A percentile compares a stretch with the other conserved stretches of the same genome.
These are phyloP conservation scores for Discostella stelligera DNA, from an alignment of 352 stramenopile genomes.

Conservation along the genomic window DNA sequence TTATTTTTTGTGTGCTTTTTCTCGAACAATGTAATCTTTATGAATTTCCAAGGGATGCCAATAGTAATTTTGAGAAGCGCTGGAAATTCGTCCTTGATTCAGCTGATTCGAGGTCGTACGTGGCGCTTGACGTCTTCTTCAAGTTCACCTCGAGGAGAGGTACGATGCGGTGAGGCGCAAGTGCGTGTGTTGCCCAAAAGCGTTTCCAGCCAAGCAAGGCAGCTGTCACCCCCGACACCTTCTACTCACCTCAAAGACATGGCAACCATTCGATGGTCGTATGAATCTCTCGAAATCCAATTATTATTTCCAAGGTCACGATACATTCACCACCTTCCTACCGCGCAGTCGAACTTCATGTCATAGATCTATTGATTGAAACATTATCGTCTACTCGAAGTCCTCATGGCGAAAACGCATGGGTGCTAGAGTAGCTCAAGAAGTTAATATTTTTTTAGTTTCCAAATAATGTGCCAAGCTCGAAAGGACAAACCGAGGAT, in stretches of 20 bases:
- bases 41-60: neutral
- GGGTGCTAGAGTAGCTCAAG: no score
- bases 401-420: no score
- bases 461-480: neutral
- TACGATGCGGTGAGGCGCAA: no score
- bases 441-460: neutral
- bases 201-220: slow-evolving; percentile 11
- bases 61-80: neutral
- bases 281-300: neutral
- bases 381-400: no score
- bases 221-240: slow-evolving; percentile 12
- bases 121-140: neutral
- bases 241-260: neutral
- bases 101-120: neutral
- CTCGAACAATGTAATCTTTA: no score
- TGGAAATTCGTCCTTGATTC: neutral
- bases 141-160: no score
- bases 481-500: neutral
- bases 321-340: no score
- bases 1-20: neutral
- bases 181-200: neutral
- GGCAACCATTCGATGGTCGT: neutral
- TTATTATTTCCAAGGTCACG: no score
- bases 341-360: no score
- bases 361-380: no score